Percentiles rank a stretch among this genome's conserved stretches.
Evolutionary conservation across 352 stramenopile species (phyloP).

Genomic region (Phytophthora europaea): DNA sequence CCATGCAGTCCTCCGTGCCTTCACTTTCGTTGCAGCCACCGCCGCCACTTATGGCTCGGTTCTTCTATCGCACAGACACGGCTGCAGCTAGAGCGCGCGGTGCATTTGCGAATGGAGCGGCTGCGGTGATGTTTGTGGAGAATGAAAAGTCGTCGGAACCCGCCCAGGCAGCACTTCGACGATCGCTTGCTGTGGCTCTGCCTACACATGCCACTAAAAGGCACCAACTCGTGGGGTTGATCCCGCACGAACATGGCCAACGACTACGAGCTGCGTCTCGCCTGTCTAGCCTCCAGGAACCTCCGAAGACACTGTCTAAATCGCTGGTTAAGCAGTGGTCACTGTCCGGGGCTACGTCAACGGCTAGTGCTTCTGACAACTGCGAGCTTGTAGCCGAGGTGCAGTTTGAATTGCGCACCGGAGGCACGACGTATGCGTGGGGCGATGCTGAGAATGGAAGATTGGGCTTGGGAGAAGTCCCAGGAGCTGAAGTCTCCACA

Average conservation of each 20-base stretch:
- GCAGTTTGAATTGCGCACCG: conserved; percentile 52
- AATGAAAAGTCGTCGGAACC: conserved; percentile 34
- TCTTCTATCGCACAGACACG: conserved; percentile 64
- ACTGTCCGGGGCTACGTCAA: conserved; percentile 17
- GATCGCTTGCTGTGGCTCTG: conserved; percentile 15
- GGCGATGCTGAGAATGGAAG: conserved; percentile 68
- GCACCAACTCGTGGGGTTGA: conserved; percentile 33
- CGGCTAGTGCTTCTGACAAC: conserved; percentile 10
- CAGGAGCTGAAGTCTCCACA: conserved; percentile 2
- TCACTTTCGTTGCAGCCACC: conserved; percentile 29
- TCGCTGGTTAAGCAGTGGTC: conserved; percentile 16
- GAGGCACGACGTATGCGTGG: conserved; percentile 76
- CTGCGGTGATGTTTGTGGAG: conserved; percentile 59
- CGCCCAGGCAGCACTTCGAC: conserved; percentile 41
- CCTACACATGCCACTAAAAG: conserved; percentile 16
- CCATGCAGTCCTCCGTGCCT: conserved; percentile 22
- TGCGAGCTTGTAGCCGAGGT: conserved; percentile 63
- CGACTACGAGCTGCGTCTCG: conserved; percentile 30
- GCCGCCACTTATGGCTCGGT: conserved; percentile 51
- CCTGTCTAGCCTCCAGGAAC: conserved; percentile 15
- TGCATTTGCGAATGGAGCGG: conserved; percentile 58
- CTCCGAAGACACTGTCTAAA: conserved; percentile 5
- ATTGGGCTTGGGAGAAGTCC: conserved; percentile 55
- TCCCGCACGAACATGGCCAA: conserved; percentile 38
- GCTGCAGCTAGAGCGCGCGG: conserved; percentile 39